A percentile compares a stretch with the other conserved stretches of the same genome.
Conservation (phyloP, 148 eudicot species). For the Nepenthes gracilis region DNA sequence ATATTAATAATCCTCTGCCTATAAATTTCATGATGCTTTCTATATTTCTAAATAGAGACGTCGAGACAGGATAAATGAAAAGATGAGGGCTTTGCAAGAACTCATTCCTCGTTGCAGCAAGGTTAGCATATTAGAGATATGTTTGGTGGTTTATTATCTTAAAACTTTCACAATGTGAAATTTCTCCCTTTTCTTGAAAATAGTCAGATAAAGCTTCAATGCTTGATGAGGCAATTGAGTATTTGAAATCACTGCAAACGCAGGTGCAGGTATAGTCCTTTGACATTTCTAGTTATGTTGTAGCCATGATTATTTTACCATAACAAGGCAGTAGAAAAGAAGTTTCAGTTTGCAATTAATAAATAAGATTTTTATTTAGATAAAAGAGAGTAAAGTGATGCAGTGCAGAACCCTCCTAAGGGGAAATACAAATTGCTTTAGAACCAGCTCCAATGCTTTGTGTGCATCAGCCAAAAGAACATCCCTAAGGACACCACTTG, state of each 20-base stretch:
- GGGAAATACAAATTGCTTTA: no score
- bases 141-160: background rate
- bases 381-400: no score
- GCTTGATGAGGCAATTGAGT: slow-evolving; percentile 87
- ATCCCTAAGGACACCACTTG: no score
- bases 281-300: background rate
- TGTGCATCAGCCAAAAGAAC: no score
- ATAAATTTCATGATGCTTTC: background rate
- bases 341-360: no score
- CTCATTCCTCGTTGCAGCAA: slow-evolving; percentile 83
- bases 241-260: slow-evolving; percentile 60
- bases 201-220: slow-evolving; percentile 86
- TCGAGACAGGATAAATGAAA: slow-evolving; percentile 80
- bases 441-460: no score
- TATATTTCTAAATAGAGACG: slow-evolving; percentile 45
- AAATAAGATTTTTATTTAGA: no score
- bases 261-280: slow-evolving; percentile 60
- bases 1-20: background rate
- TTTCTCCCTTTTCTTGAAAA: slow-evolving; percentile 2
- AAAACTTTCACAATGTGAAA: background rate
- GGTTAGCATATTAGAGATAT: slow-evolving; percentile 18
- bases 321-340: no score
- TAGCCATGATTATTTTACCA: no score
- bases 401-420: no score
- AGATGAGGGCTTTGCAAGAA: slow-evolving; percentile 75